Evolutionary conservation across 371 early-diverging fungal genomes (phyloP), one percentile per base, ranked within the genome.

Genomic region (Mortierella sp.): DNA sequence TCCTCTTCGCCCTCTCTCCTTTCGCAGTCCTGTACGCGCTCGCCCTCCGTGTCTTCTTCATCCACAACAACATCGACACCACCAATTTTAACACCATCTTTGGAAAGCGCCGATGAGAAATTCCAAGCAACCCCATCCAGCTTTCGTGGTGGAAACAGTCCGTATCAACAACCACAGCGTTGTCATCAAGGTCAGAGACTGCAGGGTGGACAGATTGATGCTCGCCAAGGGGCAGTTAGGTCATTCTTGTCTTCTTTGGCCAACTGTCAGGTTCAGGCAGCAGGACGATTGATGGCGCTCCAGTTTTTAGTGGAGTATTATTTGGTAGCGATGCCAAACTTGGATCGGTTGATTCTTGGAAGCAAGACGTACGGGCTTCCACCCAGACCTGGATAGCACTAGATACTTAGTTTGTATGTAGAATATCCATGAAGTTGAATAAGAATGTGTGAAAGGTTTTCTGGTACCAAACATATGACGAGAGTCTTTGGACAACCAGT

Each of bases 241-340:
- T 26, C 57, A 10, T 41, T 56, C 28, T 45, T 61, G 41, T 56
- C 57, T 0, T 41, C 46, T 0, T 56, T 24, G 14, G 24, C 56
- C 5, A 51, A 46, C 3, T 55, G 64, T n/a, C 64, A 64, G 24
- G 41, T 70, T n/a, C 46, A 54, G 18, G 52, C 64, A 0, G 64
- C 59, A 2, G 59, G 51, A 13, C 46, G 45, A 7, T 14, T 70
- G 50, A 48, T 59, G 47, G 71, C 59, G 12, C 45, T 70, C 1
- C 71, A 70, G 51, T 70, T 43, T 55, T 59, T 63, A 50, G 64
- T 70, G 5, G 64, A 70, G 50, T 60, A 70, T n/a, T 64, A 68
- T 34, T 26, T 68, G 53, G 27, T 53, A 18, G 53, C 54, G 5
- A 41, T 68, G 49, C 69, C 69, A 4, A 43, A 34, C 14, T 27